A percentile compares a stretch with the other conserved stretches of the same genome.
These are phyloP conservation scores for Cajanus cajan DNA, from an alignment of 306 rosid genomes.

Conservation along the genomic window DNA sequence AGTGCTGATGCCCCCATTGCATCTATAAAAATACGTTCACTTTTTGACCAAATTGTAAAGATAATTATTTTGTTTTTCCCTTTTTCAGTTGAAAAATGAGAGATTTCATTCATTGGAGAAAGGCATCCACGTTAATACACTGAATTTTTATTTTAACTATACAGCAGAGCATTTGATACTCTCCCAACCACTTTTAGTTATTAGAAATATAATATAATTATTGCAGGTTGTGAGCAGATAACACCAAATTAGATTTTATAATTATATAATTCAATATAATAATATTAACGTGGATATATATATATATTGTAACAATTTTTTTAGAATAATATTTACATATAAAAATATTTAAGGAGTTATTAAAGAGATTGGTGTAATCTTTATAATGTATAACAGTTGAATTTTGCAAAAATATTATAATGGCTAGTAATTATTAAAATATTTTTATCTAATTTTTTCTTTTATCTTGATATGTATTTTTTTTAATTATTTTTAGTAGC, in stretches of 20 bases:
- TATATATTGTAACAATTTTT: no score
- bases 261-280: constrained; percentile 4
- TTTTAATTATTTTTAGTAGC: no score
- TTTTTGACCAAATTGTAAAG: constrained; percentile 16
- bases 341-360: no score
- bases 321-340: no score
- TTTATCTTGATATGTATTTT: no score
- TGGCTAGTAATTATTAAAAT: no score
- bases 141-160: background rate
- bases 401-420: no score
- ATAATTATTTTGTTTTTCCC: background rate
- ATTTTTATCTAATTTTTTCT: no score
- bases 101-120: background rate
- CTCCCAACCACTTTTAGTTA: background rate
- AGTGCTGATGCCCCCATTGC: background rate
- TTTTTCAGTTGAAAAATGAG: background rate
- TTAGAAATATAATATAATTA: constrained; percentile 6
- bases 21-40: constrained; percentile 12
- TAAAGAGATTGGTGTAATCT: no score
- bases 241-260: background rate
- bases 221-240: background rate
- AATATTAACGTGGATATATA: background rate
- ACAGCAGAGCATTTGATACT: constrained; percentile 11
- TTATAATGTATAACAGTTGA: no score
- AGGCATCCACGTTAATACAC: constrained; percentile 6